Conservation (phyloP, 257 asterid genomes). For the Solanum habrochaites region DNA sequence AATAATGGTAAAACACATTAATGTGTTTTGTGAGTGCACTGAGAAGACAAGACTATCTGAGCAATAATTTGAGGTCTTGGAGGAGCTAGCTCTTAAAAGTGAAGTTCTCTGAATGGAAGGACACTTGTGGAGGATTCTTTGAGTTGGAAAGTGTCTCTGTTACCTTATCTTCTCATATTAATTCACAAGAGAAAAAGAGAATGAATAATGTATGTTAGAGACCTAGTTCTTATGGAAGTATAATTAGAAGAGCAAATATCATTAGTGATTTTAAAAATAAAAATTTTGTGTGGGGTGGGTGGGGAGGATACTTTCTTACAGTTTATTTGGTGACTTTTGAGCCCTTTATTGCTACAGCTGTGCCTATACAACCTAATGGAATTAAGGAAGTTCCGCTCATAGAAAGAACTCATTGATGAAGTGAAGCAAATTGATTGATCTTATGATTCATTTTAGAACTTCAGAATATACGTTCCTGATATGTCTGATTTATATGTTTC, state of each 20-base stretch:
- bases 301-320: not conserved
- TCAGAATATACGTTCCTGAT: not conserved
- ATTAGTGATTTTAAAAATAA: not conserved
- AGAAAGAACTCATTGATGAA: not conserved
- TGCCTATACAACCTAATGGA: not conserved
- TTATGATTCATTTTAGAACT: not conserved
- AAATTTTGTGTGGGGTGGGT: not conserved
- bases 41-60: not conserved
- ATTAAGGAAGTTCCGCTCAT: not conserved
- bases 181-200: not conserved
- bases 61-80: not conserved
- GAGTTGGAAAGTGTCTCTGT: not conserved
- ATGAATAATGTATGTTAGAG: not conserved
- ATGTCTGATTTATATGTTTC: not conserved
- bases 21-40: not conserved
- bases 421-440: not conserved
- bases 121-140: not conserved
- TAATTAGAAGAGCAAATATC: not conserved
- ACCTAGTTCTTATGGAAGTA: not conserved
- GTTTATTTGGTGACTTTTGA: not conserved
- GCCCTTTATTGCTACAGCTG: not conserved
- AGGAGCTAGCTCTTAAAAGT: not conserved
- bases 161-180: not conserved
- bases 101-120: not conserved
- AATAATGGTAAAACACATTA: not conserved